phyloP scores from a whole-genome alignment of 768 basidiomycete genomes.

The Boletellus ananas region DNA sequence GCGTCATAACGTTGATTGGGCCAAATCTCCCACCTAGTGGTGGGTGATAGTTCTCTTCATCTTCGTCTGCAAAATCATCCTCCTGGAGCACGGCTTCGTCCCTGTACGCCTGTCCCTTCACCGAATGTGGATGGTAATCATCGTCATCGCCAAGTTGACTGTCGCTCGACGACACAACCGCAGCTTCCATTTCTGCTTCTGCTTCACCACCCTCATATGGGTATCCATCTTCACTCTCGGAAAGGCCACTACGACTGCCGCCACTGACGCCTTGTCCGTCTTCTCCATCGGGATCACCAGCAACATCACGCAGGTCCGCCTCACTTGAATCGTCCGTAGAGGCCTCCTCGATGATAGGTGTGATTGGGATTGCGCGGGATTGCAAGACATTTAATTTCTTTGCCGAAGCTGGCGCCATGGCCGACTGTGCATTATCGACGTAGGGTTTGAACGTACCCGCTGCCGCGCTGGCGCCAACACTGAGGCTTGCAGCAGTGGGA shows the following conservation, averaged over 20 bases:
- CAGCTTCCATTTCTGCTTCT: conserved; percentile 25
- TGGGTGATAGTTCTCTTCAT: conserved; percentile 31
- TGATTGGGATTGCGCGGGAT: conserved; percentile 15
- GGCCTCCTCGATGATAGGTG: conserved; percentile 23
- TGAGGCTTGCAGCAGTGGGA: conserved; percentile 8
- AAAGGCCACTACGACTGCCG: conserved; percentile 29
- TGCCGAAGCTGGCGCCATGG: conserved; percentile 15
- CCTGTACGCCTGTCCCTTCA: conserved; percentile 11
- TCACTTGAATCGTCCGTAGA: conserved; percentile 35
- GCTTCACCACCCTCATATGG: conserved; percentile 26
- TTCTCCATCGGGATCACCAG: conserved; percentile 21
- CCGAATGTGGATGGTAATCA: conserved; percentile 14
- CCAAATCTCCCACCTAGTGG: conserved; percentile 77
- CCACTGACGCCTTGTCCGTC: conserved; percentile 24
- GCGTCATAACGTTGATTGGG: conserved; percentile 91
- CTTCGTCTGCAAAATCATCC: conserved; percentile 29
- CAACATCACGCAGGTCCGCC: conserved; percentile 15
- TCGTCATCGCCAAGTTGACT: conserved; percentile 32
- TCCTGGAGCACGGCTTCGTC: conserved; percentile 27
- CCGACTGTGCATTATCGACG: conserved; percentile 20
- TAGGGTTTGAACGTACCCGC: conserved; percentile 38
- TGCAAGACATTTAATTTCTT: conserved; percentile 20
- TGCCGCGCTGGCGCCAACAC: conserved; percentile 3
- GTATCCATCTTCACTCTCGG: conserved; percentile 35
- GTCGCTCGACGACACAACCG: conserved; percentile 28